Percentiles rank a stretch among this genome's conserved stretches.
Conservation (phyloP, 2,329 filamentous ascomycete genomes). For the Botrytis pseudocinerea region DNA sequence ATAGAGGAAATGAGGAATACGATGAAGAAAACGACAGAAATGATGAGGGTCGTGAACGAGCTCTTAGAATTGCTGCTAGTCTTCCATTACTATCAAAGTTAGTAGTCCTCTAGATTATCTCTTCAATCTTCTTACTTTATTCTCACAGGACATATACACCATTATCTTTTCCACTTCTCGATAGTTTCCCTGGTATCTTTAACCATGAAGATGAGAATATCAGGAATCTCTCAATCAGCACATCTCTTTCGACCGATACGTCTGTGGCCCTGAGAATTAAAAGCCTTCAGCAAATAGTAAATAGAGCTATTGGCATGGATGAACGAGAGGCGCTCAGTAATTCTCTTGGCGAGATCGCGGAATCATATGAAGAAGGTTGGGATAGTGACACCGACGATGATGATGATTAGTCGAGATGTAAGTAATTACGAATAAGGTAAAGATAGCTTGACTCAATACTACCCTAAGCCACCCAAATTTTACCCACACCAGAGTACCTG, state of each 20-base stretch:
- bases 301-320: constrained; percentile 66
- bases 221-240: constrained; percentile 50
- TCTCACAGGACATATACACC: constrained; percentile 44
- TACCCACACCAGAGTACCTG: background rate
- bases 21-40: constrained; percentile 29
- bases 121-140: constrained; percentile 15
- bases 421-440: constrained; percentile 6
- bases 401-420: constrained; percentile 46
- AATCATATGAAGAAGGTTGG: constrained; percentile 89
- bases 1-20: constrained; percentile 36
- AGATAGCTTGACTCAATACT: constrained; percentile 4
- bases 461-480: constrained; percentile 10
- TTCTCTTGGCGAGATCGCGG: constrained; percentile 76
- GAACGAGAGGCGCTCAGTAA: constrained; percentile 85
- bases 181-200: constrained; percentile 83
- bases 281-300: constrained; percentile 62
- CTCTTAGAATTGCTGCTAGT: constrained; percentile 39
- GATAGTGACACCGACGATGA: constrained; percentile 73
- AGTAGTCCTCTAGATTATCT: constrained; percentile 28
- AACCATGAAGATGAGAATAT: constrained; percentile 44
- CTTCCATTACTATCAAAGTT: constrained; percentile 40
- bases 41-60: constrained; percentile 40
- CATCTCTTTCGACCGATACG: constrained; percentile 72
- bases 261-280: constrained; percentile 70
- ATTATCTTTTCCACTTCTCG: constrained; percentile 72